Conservation (phyloP, 208 protist genomes). For the Acanthamoeba rhysodes region DNA sequence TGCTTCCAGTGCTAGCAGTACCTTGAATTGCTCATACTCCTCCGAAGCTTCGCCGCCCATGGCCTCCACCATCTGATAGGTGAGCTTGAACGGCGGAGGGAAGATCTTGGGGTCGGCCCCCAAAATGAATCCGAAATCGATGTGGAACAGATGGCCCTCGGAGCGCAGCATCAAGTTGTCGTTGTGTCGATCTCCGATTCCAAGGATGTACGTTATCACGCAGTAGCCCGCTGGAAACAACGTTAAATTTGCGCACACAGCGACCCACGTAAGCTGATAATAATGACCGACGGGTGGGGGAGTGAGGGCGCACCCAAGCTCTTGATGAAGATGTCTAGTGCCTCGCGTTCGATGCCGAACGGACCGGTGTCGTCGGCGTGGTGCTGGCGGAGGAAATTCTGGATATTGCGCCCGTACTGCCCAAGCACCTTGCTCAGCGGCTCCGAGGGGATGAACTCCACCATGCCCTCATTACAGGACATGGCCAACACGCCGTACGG, state of each 20-base stretch:
- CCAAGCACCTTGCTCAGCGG: conserved; percentile 79
- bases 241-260: background rate
- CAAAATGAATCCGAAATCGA: conserved; percentile 99
- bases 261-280: no score
- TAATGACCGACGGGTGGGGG: no score
- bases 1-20: background rate
- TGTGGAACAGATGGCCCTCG: conserved; percentile 96
- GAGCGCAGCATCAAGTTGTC: conserved; percentile 97
- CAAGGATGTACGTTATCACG: conserved; percentile 98
- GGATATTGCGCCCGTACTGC: conserved; percentile 84
- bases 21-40: conserved; percentile 85
- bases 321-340: conserved; percentile 96
- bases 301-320: conserved; percentile 91
- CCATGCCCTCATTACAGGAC: conserved; percentile 88
- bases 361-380: conserved; percentile 90
- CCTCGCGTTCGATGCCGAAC: conserved; percentile 82
- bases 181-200: conserved; percentile 97
- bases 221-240: conserved; percentile 93
- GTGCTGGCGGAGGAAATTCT: conserved; percentile 85
- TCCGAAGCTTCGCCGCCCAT: conserved; percentile 86
- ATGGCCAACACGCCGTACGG: conserved; percentile 96
- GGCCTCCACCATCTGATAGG: conserved; percentile 90
- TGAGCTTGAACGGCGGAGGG: conserved; percentile 97
- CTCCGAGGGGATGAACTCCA: conserved; percentile 81
- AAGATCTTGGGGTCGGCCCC: conserved; percentile 97